phyloP scores from a whole-genome alignment of 2,329 filamentous ascomycete genomes.

The Penicillium glabrum region DNA sequence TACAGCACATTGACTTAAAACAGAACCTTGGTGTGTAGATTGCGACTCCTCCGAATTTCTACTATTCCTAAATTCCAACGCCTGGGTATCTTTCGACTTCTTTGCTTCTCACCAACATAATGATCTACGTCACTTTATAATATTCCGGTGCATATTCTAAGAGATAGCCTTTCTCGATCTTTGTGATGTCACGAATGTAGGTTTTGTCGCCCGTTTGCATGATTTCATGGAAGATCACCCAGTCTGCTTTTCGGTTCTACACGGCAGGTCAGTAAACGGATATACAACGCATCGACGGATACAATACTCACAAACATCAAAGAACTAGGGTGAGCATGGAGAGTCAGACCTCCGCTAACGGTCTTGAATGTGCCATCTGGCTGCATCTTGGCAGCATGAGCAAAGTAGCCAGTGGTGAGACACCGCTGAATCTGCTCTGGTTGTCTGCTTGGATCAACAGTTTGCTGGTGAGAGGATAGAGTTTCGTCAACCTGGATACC shows the following conservation, averaged over 20 bases:
- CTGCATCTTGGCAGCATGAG: slow-evolving; percentile 91
- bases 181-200: slow-evolving; percentile 88
- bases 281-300: not conserved
- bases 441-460: slow-evolving; percentile 45
- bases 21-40: not conserved
- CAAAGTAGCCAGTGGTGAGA: slow-evolving; percentile 86
- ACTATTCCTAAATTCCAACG: not conserved
- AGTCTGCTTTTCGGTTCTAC: slow-evolving; percentile 85
- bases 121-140: slow-evolving; percentile 59
- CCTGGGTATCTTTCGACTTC: slow-evolving; percentile 14
- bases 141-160: slow-evolving; percentile 84
- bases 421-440: slow-evolving; percentile 79
- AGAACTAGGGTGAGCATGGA: slow-evolving; percentile 88
- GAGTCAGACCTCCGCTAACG: slow-evolving; percentile 72
- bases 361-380: slow-evolving; percentile 86
- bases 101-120: not conserved
- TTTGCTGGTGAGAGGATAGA: slow-evolving; percentile 34
- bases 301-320: slow-evolving; percentile 71
- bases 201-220: slow-evolving; percentile 86
- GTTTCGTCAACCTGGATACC: slow-evolving; percentile 69
- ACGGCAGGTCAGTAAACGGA: slow-evolving; percentile 11
- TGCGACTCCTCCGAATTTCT: not conserved
- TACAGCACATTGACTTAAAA: not conserved
- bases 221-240: slow-evolving; percentile 93
- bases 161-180: slow-evolving; percentile 90